Evolutionary conservation across 139 green algal genomes (phyloP), one percentile per base, ranked within the genome.

Genomic region (Auxenochlorella pyrenoidosa): DNA sequence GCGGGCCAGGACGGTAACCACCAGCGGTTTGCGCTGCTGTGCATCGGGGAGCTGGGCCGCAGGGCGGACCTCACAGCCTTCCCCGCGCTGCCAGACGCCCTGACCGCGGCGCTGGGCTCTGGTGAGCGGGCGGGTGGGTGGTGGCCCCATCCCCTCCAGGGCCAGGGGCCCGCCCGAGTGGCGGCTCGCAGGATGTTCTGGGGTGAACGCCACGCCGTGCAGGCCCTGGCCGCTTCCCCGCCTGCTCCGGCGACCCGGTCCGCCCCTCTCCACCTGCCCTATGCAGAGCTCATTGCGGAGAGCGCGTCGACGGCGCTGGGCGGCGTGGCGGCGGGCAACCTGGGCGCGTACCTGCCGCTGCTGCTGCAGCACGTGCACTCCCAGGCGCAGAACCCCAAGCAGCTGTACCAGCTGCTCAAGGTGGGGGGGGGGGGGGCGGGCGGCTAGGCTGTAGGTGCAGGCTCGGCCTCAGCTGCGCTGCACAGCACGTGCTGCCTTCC

Each of bases 1-100:
- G 36, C 58, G 59, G 40, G 38, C 24, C 30, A 44, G 73, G 70
- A 32, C 83, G 80, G 75, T 66, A 82, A 78, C 70, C 32, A 82
- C 38, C 90, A 93, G 86, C 88, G 96, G 43, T 94, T 99, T 75
- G 91, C 95, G 1, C 95, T 99, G 82, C 92, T 98, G 75, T 96
- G 89, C 75, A 80, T 99, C 26, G 97, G 97, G 10, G 96, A 98
- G 90, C 94, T 99, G 40, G 95, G 95, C 38, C 90, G 94, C 32
- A 82, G 88, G 15, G 82, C 88, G 24, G 95, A 98, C 91, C 89
- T 99, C 18, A 93, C 89, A 24, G 82, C 77, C 58, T 91, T 93
- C 75, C 75, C 77, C 22, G 79, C 83, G 43, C 89, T 97, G 82
- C 80, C 90, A 8, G 85, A 68, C 19, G 90, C 84, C 3, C 81